A percentile compares a stretch with the other conserved stretches of the same genome.
Conservation (phyloP, 2,329 filamentous ascomycete genomes). For the Fusarium coffeatum region DNA sequence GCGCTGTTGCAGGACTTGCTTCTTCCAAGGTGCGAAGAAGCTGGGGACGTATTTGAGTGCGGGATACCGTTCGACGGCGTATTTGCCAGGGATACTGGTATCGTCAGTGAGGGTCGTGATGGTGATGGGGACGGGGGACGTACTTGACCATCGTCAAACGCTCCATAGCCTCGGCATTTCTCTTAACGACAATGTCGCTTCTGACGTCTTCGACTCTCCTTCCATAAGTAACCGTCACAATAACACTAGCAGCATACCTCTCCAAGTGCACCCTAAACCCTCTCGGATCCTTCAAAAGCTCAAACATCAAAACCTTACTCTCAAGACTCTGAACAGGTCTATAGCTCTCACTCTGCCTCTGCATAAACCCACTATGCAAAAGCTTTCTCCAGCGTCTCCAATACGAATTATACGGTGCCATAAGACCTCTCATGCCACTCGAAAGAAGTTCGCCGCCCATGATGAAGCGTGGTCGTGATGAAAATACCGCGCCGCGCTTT, state of each 20-base stretch:
- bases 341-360: slow-evolving; percentile 57
- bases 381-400: slow-evolving; percentile 59
- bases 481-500: slow-evolving; percentile 57
- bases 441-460: slow-evolving; percentile 59
- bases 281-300: slow-evolving; percentile 49
- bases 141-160: slow-evolving; percentile 58
- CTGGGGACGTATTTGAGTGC: slow-evolving; percentile 54
- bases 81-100: slow-evolving; percentile 46
- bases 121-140: not conserved
- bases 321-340: slow-evolving; percentile 56
- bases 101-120: rapidly evolving
- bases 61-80: slow-evolving; percentile 56
- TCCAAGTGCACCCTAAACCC: slow-evolving; percentile 45
- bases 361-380: slow-evolving; percentile 58
- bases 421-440: slow-evolving; percentile 55
- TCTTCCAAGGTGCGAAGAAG: slow-evolving; percentile 56
- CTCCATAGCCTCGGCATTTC: slow-evolving; percentile 57
- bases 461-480: slow-evolving; percentile 59
- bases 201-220: slow-evolving; percentile 46
- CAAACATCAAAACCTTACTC: slow-evolving; percentile 54
- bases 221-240: slow-evolving; percentile 58
- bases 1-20: slow-evolving; percentile 52
- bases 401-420: slow-evolving; percentile 56
- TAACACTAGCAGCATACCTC: slow-evolving; percentile 54
- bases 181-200: slow-evolving; percentile 53